Conservation (phyloP, 2,329 filamentous ascomycete species). For the Metarhizium robertsii region DNA sequence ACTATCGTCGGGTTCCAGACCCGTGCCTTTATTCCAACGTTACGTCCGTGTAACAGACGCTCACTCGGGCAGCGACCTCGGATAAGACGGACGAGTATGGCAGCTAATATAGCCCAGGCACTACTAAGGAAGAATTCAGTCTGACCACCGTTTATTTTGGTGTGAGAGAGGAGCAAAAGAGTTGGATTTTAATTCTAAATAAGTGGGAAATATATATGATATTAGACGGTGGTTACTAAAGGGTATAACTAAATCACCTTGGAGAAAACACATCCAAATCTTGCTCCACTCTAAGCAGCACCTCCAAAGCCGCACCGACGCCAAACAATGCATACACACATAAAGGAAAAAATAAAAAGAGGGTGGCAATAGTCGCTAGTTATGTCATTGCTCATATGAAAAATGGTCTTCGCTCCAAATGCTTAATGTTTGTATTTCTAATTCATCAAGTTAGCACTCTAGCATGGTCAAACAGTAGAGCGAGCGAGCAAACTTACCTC, state of each 20-base stretch:
- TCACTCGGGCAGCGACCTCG: no score
- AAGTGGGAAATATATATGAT: no score
- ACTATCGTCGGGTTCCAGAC: no score
- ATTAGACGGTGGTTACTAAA: no score
- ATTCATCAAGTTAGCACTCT: constrained; percentile 4
- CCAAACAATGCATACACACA: constrained; percentile 1
- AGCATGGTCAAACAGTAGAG: not conserved
- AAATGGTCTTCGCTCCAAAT: not conserved
- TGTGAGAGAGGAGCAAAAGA: no score
- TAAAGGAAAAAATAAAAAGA: not conserved
- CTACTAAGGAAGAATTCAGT: no score
- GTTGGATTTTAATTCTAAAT: no score
- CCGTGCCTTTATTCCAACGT: no score
- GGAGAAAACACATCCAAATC: not conserved
- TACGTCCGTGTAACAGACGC: no score
- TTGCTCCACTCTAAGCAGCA: not conserved
- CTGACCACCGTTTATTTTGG: no score
- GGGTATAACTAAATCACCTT: not conserved
- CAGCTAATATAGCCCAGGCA: no score
- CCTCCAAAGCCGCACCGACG: not conserved
- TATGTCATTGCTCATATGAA: not conserved
- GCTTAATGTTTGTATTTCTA: constrained; percentile 41
- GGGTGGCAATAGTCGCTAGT: not conserved
- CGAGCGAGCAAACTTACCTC: constrained; percentile 59
- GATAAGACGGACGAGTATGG: no score